Evolutionary conservation across 1,284 basidiomycete species (phyloP), one percentile per base, ranked within the genome.

Genomic region (Trichosporon faecale): DNA sequence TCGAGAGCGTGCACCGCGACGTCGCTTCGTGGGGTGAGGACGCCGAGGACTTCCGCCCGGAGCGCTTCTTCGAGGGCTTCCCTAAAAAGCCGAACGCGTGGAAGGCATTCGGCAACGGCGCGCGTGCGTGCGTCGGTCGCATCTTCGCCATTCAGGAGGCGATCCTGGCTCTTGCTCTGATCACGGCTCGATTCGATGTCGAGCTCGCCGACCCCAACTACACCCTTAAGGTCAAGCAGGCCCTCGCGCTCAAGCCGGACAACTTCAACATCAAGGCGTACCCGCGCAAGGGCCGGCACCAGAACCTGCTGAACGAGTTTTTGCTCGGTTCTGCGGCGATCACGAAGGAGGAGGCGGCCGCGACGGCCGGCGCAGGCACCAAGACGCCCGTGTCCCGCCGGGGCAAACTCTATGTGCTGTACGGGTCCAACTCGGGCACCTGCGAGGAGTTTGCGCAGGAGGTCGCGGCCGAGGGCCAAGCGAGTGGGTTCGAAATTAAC

Each of bases 111-210:
- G 76, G 76, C 6, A 78, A 75, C 64, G 77, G 76, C 33, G 66
- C 72, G n/a, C 64, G 77, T 64, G 77, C 75, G 1, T 78, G 76
- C 66, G 77, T 77, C 52, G 77, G 85, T 4, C 79, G 86, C 3
- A 81, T 85, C 0, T 85, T 87, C 65, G 85, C 86, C 0, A 85
- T 84, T 85, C 86, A 87, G 74, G 86, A 87, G 75, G 82, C 85
- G 11, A 70, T 77, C 55, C 80, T 87, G 29, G 83, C 84, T 14
- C 75, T 87, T 35, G 84, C 84, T 0, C 78, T 80, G 29, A 76
- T 86, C 29, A 76, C 86, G 66, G 85, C 86, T 71, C 82, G 82
- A 65, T 87, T 87, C 76, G 85, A 87, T 72, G 75, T 86, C 52
- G 78, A 78, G n/a, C 70, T 85, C 40, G 80, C 80, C 21, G 84